Evolutionary conservation across 805 yeast genomes (phyloP), one percentile per base, ranked within the genome.

Genomic region (Zygoascus biomembranicola): DNA sequence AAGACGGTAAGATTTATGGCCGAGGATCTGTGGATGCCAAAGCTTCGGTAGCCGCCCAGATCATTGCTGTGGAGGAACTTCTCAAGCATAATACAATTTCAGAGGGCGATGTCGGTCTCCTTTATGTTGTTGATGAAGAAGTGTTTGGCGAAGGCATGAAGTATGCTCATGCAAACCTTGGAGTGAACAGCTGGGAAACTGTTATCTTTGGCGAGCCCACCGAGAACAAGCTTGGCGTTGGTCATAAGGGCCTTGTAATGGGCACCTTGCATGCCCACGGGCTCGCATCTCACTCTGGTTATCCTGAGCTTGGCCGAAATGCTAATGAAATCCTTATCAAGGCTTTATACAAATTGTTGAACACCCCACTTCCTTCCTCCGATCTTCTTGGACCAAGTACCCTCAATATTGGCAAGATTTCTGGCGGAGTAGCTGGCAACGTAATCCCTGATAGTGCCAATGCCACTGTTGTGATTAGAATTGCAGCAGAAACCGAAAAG

Each of bases 121-220:
- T 84, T 47, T 83, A 71, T 62, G 90, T 83, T 5, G 84, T 83
- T n/a, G 85, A 84, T 2, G 90, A 84, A 64, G 90, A 84, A 62
- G 69, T 73, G n/a, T 77, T 76, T 42, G 90, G 89, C 20, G 66
- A 67, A 23, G 90, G 90, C 13, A 84, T 84, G 87, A 60, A 49
- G 31, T 53, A 62, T 14, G 84, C 79, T 2, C 66, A 72, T 58
- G 62, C 65, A 2, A 55, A 65, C 2, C 64, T 78, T 28, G 70
- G 73, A 19, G 57, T 60, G 19, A 73, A 72, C 9, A 62, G 66
- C 8, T 84, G 87, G 87, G 78, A 78, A 10, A 59, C 78, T 9
- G 89, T 77, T 14, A 74, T 85, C 32, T 84, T 84, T 67, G 90
- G 90, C 11, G 90, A 84, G 64, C 90, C 90, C 10, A 84, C 90